phyloP scores from a whole-genome alignment of 768 basidiomycete genomes.

The Tremella fuciformis region DNA sequence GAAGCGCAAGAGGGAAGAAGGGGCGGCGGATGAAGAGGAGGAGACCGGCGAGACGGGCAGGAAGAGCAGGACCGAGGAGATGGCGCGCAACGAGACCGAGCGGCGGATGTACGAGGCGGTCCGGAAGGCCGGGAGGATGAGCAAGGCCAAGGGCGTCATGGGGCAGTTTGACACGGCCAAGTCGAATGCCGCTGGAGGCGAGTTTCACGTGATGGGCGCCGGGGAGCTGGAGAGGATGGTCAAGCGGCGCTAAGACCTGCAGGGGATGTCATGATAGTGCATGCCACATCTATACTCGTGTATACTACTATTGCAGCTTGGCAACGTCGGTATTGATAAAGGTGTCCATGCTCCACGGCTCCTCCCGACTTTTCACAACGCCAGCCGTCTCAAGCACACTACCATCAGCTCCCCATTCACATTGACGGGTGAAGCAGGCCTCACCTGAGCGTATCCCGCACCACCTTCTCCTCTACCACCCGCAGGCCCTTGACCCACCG shows the following conservation, averaged over 20 bases:
- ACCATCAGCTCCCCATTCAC: background rate
- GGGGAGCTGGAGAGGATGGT: constrained; percentile 49
- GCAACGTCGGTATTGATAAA: constrained; percentile 64
- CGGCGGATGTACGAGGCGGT: constrained; percentile 82
- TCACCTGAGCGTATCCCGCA: constrained; percentile 69
- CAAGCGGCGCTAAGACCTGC: constrained; percentile 13
- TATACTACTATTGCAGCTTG: constrained; percentile 28
- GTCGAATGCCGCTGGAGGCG: constrained; percentile 30
- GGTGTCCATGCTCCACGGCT: constrained; percentile 58
- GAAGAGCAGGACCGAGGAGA: constrained; percentile 39
- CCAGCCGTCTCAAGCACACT: constrained; percentile 76
- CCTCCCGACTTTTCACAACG: constrained; percentile 61
- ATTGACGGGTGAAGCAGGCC: constrained; percentile 34
- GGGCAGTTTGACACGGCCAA: constrained; percentile 36
- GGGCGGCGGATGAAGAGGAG: constrained; percentile 49
- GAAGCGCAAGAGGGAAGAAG: constrained; percentile 30
- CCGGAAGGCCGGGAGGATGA: constrained; percentile 72
- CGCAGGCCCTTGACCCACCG: constrained; percentile 67
- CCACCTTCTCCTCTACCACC: constrained; percentile 63
- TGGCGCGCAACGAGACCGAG: constrained; percentile 61
- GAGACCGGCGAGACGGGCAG: constrained; percentile 52
- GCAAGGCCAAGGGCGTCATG: constrained; percentile 68
- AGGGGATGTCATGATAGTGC: too few species aligned
- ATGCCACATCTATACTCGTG: too few species aligned
- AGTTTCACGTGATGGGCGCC: constrained; percentile 50